These are phyloP conservation scores for Trypanosoma lewisi DNA, from an alignment of 208 protist species.

Conservation along the genomic window DNA sequence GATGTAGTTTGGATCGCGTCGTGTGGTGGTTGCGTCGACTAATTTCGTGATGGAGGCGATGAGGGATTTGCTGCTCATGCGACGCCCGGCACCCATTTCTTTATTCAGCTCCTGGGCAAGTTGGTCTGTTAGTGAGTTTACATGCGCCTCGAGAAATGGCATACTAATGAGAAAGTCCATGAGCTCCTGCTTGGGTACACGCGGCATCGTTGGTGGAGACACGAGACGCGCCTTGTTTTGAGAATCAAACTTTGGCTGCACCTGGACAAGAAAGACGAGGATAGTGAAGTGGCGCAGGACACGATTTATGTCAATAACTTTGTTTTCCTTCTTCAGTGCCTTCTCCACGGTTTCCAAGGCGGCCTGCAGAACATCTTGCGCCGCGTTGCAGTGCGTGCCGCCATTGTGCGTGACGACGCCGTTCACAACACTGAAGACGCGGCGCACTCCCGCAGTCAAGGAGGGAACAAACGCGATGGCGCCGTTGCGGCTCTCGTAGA, in stretches of 20 bases:
- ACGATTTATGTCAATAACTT: conserved; percentile 92
- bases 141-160: conserved; percentile 80
- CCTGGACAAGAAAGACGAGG: conserved; percentile 98
- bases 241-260: conserved; percentile 99
- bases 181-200: conserved; percentile 86
- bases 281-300: conserved; percentile 96
- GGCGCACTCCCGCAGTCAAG: conserved; percentile 76
- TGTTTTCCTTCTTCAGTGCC: conserved; percentile 78
- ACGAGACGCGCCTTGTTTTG: conserved; percentile 99
- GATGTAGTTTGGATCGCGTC: conserved; percentile 65
- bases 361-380: conserved; percentile 87
- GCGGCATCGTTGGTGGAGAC: conserved; percentile 75
- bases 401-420: conserved; percentile 97
- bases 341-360: conserved; percentile 56
- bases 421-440: conserved; percentile 99
- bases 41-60: conserved; percentile 97
- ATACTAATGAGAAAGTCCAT: conserved; percentile 80
- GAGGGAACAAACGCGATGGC: conserved; percentile 88
- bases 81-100: conserved; percentile 71
- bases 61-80: conserved; percentile 70
- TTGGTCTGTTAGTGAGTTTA: conserved; percentile 65
- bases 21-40: conserved; percentile 86
- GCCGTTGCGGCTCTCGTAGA: conserved; percentile 69
- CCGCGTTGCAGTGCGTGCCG: conserved; percentile 98
- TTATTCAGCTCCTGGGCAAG: conserved; percentile 77